These are phyloP conservation scores for Grigorovia transvaalensis DNA, from an alignment of 805 yeast genomes.

Conservation along the genomic window DNA sequence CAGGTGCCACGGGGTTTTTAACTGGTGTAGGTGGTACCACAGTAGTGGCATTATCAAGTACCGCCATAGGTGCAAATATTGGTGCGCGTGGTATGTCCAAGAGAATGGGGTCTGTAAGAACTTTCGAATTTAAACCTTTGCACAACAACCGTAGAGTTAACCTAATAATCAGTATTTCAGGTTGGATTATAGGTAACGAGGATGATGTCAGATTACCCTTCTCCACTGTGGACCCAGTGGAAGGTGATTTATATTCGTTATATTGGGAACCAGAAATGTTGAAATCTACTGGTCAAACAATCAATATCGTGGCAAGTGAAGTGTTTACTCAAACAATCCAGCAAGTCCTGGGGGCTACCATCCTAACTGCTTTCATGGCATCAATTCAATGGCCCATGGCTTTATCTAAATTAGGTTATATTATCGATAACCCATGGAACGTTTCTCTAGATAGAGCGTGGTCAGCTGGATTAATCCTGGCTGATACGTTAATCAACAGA, in stretches of 20 bases:
- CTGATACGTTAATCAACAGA: conserved; percentile 79
- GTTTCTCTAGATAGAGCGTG: conserved; percentile 95
- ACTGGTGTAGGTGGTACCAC: conserved; percentile 98
- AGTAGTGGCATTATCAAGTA: conserved; percentile 83
- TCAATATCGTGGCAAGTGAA: conserved; percentile 85
- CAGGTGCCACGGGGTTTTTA: conserved; percentile 85
- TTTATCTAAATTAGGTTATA: conserved; percentile 75
- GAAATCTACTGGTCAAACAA: conserved; percentile 92
- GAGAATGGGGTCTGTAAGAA: conserved; percentile 83
- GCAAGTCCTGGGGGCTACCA: conserved; percentile 87
- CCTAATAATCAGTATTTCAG: conserved; percentile 79
- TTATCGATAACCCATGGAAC: conserved; percentile 95
- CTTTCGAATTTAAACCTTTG: conserved; percentile 87
- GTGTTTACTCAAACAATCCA: conserved; percentile 88
- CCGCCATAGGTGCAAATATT: conserved; percentile 80
- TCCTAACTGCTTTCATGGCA: conserved; percentile 81
- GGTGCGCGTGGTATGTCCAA: conserved; percentile 78
- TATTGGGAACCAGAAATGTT: conserved; percentile 98
- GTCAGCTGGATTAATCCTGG: conserved; percentile 86
- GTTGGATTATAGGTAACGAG: conserved; percentile 93
- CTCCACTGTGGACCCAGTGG: conserved; percentile 92
- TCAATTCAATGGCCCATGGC: conserved; percentile 90
- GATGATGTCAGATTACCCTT: conserved; percentile 97
- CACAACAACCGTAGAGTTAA: conserved; percentile 86
- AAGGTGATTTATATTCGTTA: conserved; percentile 90